phyloP scores from a whole-genome alignment of 2,329 filamentous ascomycete genomes.

The Fusarium subtropicale region DNA sequence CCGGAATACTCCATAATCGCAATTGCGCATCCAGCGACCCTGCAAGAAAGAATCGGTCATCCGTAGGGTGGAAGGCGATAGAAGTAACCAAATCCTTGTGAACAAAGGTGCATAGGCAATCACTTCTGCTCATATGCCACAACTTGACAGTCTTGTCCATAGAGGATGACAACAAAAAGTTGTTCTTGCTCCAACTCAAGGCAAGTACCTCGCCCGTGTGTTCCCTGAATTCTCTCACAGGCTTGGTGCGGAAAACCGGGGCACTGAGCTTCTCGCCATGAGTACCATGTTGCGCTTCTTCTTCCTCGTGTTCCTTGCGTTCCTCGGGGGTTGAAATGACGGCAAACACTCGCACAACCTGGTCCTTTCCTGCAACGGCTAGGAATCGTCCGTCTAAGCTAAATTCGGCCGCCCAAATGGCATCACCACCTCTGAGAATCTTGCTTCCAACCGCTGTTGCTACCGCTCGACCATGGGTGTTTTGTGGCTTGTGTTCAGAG shows the following conservation, averaged over 20 bases:
- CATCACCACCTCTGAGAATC: constrained; percentile 64
- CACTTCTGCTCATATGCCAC: constrained; percentile 87
- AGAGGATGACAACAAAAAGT: constrained; percentile 92
- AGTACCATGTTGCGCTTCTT: constrained; percentile 55
- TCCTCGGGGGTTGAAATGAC: constrained; percentile 88
- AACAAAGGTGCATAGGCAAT: constrained; percentile 93
- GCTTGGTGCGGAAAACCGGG: constrained; percentile 86
- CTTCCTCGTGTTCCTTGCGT: constrained; percentile 76
- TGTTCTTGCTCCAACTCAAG: constrained; percentile 99
- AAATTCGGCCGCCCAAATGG: constrained; percentile 93
- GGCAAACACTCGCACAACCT: constrained; percentile 86
- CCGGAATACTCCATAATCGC: constrained; percentile 95
- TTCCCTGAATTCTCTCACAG: constrained; percentile 81
- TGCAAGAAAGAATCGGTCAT: constrained; percentile 96
- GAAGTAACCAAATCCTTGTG: constrained; percentile 96
- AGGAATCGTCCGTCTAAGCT: constrained; percentile 92
- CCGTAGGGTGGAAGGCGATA: constrained; percentile 91
- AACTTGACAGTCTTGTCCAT: constrained; percentile 98
- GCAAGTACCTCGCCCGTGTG: constrained; percentile 90
- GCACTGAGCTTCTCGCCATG: constrained; percentile 78
- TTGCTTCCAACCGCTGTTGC: constrained; percentile 56
- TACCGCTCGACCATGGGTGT: constrained; percentile 47
- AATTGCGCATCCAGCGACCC: constrained; percentile 91
- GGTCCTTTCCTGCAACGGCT: constrained; percentile 91
- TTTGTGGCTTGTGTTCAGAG: constrained; percentile 56